Evolutionary conservation across 192 early-diverging fungal species (phyloP), one percentile per base, ranked within the genome.

Genomic region (Helicostylum pulchrum): DNA sequence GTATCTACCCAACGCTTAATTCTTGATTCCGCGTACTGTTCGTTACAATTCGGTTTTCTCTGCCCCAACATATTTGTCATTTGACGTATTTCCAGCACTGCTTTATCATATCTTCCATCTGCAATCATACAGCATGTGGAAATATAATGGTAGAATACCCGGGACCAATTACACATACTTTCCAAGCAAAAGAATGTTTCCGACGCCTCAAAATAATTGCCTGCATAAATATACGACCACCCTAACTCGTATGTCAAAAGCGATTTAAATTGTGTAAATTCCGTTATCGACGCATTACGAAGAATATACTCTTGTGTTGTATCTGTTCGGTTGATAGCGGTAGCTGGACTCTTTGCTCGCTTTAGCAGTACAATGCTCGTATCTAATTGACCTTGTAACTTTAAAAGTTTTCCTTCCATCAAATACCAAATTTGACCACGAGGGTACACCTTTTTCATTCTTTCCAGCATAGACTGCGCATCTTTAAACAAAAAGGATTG

Each of bases 121-220:
- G 60, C 67, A 36, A 66, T 56, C 67, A 75, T 65, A 42, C 73
- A 75, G 20, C 73, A 75, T 10, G 73, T 69, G 5, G 73, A 68
- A 54, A 75, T 66, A 32, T 70, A 75, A n/a, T 75, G 73, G n/a
- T 75, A 75, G 17, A 75, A 75, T 48, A 68, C 60, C 1, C 68
- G 63, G 6, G 73, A 75, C 64, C 73, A 69, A 21, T 66, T 69
- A 30, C 69, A 65, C 60, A 75, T 66, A 20, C 62, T 65, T 12
- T 69, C 73, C 23, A 75, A 32, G 6, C 73, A 63, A 39, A 75
- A 75, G 36, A 75, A 75, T 0, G 73, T 70, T 55, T 75, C 73
- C 32, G 73, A 75, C 39, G 73, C 73, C 57, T 75, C 67, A 12
- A 75, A 70, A 45, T 75, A 70, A 19, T 75, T 59, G 6, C 68